Evolutionary conservation across 2,329 filamentous ascomycete species (phyloP), one percentile per base, ranked within the genome.

Genomic region (Nigrospora oryzae): DNA sequence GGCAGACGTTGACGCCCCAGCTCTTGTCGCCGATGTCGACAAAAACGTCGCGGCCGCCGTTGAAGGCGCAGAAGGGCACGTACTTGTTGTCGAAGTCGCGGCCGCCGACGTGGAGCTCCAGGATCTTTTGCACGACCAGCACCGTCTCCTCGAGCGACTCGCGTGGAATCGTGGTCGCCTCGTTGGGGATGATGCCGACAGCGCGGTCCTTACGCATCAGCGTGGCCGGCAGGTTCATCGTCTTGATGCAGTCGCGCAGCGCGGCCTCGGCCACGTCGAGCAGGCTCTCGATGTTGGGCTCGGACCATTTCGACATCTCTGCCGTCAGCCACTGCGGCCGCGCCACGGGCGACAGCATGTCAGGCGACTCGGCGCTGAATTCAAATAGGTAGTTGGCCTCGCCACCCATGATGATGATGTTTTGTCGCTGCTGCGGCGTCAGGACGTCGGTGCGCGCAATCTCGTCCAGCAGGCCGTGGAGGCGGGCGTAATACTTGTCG

Each of bases 1-100:
- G 93, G 62, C 90, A 96, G 4, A 90, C 89, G 32, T 86, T 76
- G 3, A 98, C 93, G 51, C 93, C 93, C 86, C 90, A 95, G 43
- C 84, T 89, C 69, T 98, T 98, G 68, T 98, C 93, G 45, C 93
- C 93, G 58, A 98, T 96, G 63, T 98, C 93, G 44, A 98, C 90
- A 65, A 98, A 98, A 36, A 97, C 89, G 63, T 98, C 93, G 50
- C 93, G 91, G 11, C 93, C 93, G 44, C 91, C 93, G 63, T 98
- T 98, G 72, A 98, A 98, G 17, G 93, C 93, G 61, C 93, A 98
- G 60, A 97, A 98, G 0, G 93, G 93, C 31, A 98, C 69, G 19
- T 48, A 56, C 17, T 52, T 50, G 50, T 54, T 58, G 43, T 51
- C 50, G 48, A 50, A 53, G 44, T 55, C 47, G 16, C 49, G 46